phyloP scores from a whole-genome alignment of 805 yeast genomes.

The Alloascoidea africana region DNA sequence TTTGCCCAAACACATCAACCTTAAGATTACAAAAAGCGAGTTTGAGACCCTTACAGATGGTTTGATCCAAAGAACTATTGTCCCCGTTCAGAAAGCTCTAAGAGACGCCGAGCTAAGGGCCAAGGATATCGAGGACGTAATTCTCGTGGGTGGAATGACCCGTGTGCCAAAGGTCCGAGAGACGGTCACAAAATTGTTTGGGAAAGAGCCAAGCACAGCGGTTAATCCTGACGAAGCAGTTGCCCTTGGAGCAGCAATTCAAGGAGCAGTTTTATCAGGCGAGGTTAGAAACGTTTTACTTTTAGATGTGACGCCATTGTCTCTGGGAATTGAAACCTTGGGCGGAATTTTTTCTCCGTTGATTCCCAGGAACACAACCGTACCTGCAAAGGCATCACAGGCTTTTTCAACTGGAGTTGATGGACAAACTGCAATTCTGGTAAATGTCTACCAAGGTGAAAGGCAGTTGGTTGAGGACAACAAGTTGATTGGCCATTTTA shows the following conservation, averaged over 20 bases:
- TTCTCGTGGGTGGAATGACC: slow-evolving; percentile 96
- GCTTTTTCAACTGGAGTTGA: slow-evolving; percentile 97
- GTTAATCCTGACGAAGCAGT: slow-evolving; percentile 99
- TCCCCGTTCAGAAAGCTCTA: slow-evolving; percentile 90
- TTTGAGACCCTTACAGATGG: slow-evolving; percentile 92
- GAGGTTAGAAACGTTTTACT: slow-evolving; percentile 91
- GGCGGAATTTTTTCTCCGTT: slow-evolving; percentile 99
- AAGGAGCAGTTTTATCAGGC: slow-evolving; percentile 92
- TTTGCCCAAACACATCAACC: slow-evolving; percentile 8
- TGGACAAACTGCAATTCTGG: slow-evolving; percentile 96
- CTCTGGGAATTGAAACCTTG: slow-evolving; percentile 98
- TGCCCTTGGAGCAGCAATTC: slow-evolving; percentile 99
- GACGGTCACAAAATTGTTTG: slow-evolving; percentile 87
- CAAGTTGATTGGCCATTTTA: slow-evolving; percentile 96
- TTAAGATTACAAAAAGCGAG: slow-evolving; percentile 86
- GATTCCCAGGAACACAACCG: slow-evolving; percentile 98
- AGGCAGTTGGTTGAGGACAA: slow-evolving; percentile 97
- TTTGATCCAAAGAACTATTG: slow-evolving; percentile 84
- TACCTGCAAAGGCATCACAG: slow-evolving; percentile 97
- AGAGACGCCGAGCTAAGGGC: slow-evolving; percentile 82
- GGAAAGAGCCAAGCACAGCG: slow-evolving; percentile 91
- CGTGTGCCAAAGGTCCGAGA: slow-evolving; percentile 98
- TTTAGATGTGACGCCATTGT: slow-evolving; percentile 95
- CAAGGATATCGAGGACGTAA: slow-evolving; percentile 83
- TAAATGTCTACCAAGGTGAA: slow-evolving; percentile 99